Conservation (phyloP, 495 filamentous ascomycete genomes). For the Neurospora cerealis region DNA sequence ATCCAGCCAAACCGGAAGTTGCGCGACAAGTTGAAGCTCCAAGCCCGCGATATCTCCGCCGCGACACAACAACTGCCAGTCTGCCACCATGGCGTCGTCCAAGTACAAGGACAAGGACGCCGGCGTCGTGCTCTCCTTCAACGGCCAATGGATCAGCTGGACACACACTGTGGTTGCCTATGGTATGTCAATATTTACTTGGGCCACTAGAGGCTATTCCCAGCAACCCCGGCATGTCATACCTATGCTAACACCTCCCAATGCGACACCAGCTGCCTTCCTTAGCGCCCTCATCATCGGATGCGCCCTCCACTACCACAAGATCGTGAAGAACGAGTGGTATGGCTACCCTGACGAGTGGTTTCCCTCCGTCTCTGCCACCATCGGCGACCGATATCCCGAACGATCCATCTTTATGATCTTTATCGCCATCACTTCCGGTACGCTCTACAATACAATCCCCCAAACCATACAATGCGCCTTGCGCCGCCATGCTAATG, state of each 20-base stretch:
- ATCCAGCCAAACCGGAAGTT: not conserved
- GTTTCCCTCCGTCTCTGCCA: constrained; percentile 97
- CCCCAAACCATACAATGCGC: not conserved
- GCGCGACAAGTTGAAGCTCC: not conserved
- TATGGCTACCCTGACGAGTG: constrained; percentile 97
- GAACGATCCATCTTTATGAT: constrained; percentile 94
- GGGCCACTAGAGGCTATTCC: not conserved
- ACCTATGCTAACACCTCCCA: not conserved
- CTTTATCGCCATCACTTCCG: constrained; percentile 93
- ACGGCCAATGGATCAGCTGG: constrained; percentile 88
- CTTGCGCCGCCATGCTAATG: not conserved
- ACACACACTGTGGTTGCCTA: constrained; percentile 79
- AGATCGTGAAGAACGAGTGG: constrained; percentile 97
- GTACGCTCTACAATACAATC: constrained; percentile 26
- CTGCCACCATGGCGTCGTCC: constrained; percentile 31
- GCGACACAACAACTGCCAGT: not conserved
- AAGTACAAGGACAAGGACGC: constrained; percentile 68
- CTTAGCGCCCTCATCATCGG: constrained; percentile 83
- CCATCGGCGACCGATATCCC: constrained; percentile 97
- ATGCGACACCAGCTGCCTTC: constrained; percentile 57
- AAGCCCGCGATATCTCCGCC: not conserved
- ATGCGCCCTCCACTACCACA: constrained; percentile 77
- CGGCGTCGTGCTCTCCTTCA: constrained; percentile 73
- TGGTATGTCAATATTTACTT: constrained; percentile 31
- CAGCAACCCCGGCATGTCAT: not conserved